phyloP scores from a whole-genome alignment of 495 filamentous ascomycete genomes.

The Mytilinidion resinicola region DNA sequence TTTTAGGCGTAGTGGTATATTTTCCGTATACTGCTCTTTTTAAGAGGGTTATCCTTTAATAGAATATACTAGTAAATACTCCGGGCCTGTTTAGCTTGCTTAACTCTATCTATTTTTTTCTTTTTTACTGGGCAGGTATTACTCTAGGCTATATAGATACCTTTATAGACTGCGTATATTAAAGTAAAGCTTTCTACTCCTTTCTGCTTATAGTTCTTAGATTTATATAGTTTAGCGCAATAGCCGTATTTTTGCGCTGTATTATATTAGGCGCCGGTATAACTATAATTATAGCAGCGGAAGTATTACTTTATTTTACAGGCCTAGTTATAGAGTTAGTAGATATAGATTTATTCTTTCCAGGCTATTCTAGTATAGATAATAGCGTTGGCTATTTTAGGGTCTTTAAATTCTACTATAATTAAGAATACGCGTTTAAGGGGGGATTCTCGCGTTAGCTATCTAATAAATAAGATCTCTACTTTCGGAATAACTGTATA shows the following conservation, averaged over 20 bases:
- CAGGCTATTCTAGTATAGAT: background rate
- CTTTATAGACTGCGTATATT: conserved; percentile 21
- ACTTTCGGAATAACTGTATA: conserved; percentile 19
- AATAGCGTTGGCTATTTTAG: conserved; percentile 14
- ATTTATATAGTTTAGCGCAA: conserved; percentile 14
- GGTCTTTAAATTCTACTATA: conserved; percentile 24
- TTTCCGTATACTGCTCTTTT: background rate
- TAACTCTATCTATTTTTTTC: conserved; percentile 13
- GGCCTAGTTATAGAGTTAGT: conserved; percentile 16
- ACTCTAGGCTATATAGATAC: conserved; percentile 19
- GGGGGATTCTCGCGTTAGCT: conserved; percentile 13
- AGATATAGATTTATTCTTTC: conserved; percentile 9
- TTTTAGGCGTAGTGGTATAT: background rate
- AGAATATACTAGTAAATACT: conserved; percentile 17
- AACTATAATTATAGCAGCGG: conserved; percentile 18
- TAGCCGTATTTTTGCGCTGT: conserved; percentile 21
- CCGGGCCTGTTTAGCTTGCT: conserved; percentile 20
- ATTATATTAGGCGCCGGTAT: conserved; percentile 18
- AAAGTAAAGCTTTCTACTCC: conserved; percentile 13
- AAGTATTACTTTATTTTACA: conserved; percentile 23
- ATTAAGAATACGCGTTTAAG: conserved; percentile 21
- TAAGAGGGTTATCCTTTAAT: conserved; percentile 9
- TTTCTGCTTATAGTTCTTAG: conserved; percentile 21
- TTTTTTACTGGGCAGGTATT: conserved; percentile 20
- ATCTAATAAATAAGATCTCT: conserved; percentile 22